Base-by-base conservation (phyloP, 2,329 filamentous ascomycete species). In the Clathrospora elynae region DNA sequence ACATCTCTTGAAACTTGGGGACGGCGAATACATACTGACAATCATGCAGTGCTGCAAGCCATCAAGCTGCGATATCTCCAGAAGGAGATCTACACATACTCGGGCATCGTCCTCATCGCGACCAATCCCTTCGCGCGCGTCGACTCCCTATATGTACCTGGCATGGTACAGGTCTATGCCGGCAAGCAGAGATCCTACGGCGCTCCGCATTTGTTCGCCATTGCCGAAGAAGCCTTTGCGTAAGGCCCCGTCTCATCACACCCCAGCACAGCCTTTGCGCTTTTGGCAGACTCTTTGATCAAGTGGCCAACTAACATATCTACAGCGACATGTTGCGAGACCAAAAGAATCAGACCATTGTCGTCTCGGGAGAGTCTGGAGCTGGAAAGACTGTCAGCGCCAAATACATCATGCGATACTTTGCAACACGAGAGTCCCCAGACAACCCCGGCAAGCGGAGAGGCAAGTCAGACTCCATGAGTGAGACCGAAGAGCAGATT, bases 401-500 rank as follows among this genome's bases (percentile, higher is more conserved):
- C 62, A 99, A 99, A 77, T 97, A 99, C 75, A 97, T 99, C 70
- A 99, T 99, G 93, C 85, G 93, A 64, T 99, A 99, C 77, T 99
- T 99, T 73, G 93, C 93, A 51, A 99, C 93, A 29, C 85, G 93
- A 81, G 93, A 96, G 73, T 87, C 91, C 6, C 90, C 93, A 42
- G 90, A 95, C 62, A 88, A 91, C 68, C 86, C 90, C 11, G 86
- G 87, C 34, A 86, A 84, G 53, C 85, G 88, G 61, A 93, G 89
- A 73, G 88, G 89, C 49, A 77, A 84, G 61, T 75, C 75, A 25
- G 83, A 85, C 62, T 87, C 85, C 53, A 97, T 97, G 86, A 97
- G 91, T 71, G 89, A 96, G 77, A 99, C 93, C 1, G 93, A 99
- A 74, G 92, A 99, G 76, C 91, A 95, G 71, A 99, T 99, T 67